Evolutionary conservation across 148 eudicot genomes (phyloP).

Genomic region (Hydrangea macrophylla): DNA sequence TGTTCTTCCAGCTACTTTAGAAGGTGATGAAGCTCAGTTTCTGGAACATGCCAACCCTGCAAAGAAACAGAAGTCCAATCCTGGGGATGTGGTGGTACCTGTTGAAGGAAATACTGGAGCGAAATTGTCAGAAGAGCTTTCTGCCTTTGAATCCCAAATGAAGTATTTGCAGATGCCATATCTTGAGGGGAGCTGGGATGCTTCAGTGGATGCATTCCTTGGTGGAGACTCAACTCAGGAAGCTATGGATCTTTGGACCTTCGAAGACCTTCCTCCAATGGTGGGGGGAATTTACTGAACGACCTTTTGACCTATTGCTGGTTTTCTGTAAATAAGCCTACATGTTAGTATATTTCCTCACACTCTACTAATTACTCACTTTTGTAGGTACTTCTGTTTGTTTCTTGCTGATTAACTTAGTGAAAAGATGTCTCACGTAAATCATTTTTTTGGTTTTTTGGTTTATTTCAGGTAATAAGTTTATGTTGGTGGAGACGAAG

Average conservation of each 20-base stretch:
- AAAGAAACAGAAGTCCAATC: constrained; percentile 52
- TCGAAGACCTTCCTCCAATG: constrained; percentile 51
- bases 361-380: neutral
- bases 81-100: constrained; percentile 29
- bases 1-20: constrained; percentile 49
- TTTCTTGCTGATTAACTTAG: neutral
- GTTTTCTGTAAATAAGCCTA: constrained; percentile 52
- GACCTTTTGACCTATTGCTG: constrained; percentile 11
- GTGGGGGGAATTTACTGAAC: constrained; percentile 46
- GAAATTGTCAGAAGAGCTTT: constrained; percentile 34
- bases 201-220: constrained; percentile 60
- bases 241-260: constrained; percentile 63
- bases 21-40: constrained; percentile 36
- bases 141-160: constrained; percentile 70
- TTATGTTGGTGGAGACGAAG: constrained; percentile 22
- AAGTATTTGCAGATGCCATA: constrained; percentile 50
- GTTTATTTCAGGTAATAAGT: constrained; percentile 38
- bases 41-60: constrained; percentile 41
- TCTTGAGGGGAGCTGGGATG: constrained; percentile 75
- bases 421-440: neutral
- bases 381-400: neutral
- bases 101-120: constrained; percentile 28
- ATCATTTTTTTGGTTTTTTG: constrained; percentile 20
- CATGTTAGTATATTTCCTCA: constrained; percentile 41
- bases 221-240: constrained; percentile 47